Evolutionary conservation across 1,139 yeast genomes (phyloP).

Genomic region (Suhomyces guaymorum): DNA sequence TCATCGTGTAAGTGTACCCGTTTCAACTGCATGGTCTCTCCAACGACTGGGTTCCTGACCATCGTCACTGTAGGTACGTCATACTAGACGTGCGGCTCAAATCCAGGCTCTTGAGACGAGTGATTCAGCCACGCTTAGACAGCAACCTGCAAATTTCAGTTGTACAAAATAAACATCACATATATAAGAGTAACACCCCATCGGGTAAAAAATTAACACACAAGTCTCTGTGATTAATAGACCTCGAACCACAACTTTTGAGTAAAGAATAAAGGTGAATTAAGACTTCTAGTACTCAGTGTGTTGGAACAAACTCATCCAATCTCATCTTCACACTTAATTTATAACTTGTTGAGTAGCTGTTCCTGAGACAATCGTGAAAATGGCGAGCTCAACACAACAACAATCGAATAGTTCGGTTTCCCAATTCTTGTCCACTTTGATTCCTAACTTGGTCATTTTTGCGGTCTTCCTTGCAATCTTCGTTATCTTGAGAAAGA

Average conservation of each 20-base stretch:
- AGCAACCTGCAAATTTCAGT: constrained; percentile 10
- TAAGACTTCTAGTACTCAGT: too few relatives aligned
- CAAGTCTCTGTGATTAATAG: too few relatives aligned
- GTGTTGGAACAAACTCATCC: too few relatives aligned
- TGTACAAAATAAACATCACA: constrained; percentile 6
- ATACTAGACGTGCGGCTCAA: constrained; percentile 3
- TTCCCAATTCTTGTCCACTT: constrained; percentile 42
- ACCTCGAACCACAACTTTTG: too few relatives aligned
- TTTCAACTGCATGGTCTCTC: neutral
- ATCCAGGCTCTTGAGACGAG: constrained; percentile 3
- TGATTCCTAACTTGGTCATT: constrained; percentile 45
- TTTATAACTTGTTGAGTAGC: neutral
- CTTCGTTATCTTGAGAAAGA: constrained; percentile 67
- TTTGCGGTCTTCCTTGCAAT: constrained; percentile 55
- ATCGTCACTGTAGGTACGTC: constrained; percentile 5
- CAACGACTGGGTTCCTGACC: constrained; percentile 5
- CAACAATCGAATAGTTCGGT: constrained; percentile 27
- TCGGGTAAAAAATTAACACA: neutral
- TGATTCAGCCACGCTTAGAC: constrained; percentile 9
- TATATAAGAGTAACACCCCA: neutral
- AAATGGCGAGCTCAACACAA: constrained; percentile 4
- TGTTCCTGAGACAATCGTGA: neutral
- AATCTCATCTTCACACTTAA: neutral
- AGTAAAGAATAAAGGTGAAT: too few relatives aligned
- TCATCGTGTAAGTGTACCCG: neutral